Percentiles rank a stretch among this genome's conserved stretches.
phyloP scores from a whole-genome alignment of 2,329 filamentous ascomycete genomes.

The Nothopassalora personata region DNA sequence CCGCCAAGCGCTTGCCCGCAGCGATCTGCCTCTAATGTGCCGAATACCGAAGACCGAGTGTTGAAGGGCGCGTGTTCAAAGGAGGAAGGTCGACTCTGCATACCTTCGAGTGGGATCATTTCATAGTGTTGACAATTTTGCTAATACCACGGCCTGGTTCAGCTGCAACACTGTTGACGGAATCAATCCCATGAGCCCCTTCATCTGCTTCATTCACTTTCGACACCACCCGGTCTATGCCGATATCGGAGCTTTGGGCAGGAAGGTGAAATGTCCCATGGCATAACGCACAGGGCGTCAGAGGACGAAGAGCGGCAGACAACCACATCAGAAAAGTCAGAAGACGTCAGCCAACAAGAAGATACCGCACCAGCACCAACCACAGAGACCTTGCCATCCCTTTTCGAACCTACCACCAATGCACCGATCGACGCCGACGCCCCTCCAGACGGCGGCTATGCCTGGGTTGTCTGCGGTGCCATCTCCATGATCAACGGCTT shows the following conservation, averaged over 20 bases:
- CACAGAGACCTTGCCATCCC: background rate
- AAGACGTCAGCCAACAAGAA: background rate
- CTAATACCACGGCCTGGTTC: too few species aligned
- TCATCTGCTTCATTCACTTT: background rate
- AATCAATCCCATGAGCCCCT: too few species aligned
- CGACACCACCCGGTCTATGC: too few species aligned
- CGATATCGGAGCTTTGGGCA: background rate
- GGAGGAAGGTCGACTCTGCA: too few species aligned
- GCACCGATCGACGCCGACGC: background rate
- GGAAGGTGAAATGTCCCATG: background rate
- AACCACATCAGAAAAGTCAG: background rate
- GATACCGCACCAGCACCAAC: background rate
- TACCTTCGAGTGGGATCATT: too few species aligned
- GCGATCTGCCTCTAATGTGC: background rate
- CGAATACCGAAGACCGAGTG: background rate
- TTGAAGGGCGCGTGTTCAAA: background rate
- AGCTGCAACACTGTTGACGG: too few species aligned
- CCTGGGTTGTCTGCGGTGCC: constrained; percentile 32
- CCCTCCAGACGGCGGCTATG: constrained; percentile 35
- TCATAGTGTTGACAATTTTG: background rate
- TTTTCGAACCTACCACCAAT: background rate
- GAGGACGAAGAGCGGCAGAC: background rate
- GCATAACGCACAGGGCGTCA: background rate
- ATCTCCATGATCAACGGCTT: constrained; percentile 29
- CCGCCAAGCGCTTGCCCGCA: background rate